These are phyloP conservation scores for Moelleriella libera DNA, from an alignment of 2,329 filamentous ascomycete species.

Conservation along the genomic window DNA sequence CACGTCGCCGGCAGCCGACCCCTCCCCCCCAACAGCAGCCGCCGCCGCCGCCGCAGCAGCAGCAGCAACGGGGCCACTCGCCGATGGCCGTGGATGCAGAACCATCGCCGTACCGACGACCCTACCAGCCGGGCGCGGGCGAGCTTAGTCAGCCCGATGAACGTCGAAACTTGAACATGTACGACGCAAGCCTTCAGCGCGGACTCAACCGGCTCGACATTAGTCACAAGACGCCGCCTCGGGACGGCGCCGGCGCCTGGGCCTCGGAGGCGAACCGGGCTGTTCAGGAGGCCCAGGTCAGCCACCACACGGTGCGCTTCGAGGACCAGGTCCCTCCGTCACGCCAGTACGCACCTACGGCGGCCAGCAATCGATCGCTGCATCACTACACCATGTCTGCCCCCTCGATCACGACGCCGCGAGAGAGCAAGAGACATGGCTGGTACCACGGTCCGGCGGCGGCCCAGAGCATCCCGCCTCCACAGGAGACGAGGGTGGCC, in stretches of 20 bases:
- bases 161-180: slow-evolving; percentile 37
- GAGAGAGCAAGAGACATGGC: slow-evolving; percentile 51
- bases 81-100: slow-evolving; percentile 63
- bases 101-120: slow-evolving; percentile 16
- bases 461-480: slow-evolving; percentile 16
- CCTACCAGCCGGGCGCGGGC: slow-evolving; percentile 12
- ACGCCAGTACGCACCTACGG: slow-evolving; percentile 15
- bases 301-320: slow-evolving; percentile 38
- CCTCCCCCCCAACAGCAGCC: slow-evolving; percentile 47
- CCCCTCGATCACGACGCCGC: slow-evolving; percentile 38
- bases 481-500: slow-evolving; percentile 19
- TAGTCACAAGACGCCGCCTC: slow-evolving; percentile 32
- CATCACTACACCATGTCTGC: slow-evolving; percentile 49
- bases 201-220: slow-evolving; percentile 56
- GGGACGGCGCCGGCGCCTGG: slow-evolving; percentile 40
- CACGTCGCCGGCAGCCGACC: slow-evolving; percentile 42
- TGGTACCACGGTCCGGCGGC: slow-evolving; percentile 51
- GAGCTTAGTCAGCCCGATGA: slow-evolving; percentile 26
- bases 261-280: slow-evolving; percentile 41
- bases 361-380: slow-evolving; percentile 16
- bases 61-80: slow-evolving; percentile 42
- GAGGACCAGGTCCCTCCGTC: slow-evolving; percentile 29
- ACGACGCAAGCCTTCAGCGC: slow-evolving; percentile 52
- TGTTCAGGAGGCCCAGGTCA: slow-evolving; percentile 32
- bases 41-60: background rate